These are phyloP conservation scores for Colletotrichum horii DNA, from an alignment of 2,329 filamentous ascomycete species.

Conservation along the genomic window DNA sequence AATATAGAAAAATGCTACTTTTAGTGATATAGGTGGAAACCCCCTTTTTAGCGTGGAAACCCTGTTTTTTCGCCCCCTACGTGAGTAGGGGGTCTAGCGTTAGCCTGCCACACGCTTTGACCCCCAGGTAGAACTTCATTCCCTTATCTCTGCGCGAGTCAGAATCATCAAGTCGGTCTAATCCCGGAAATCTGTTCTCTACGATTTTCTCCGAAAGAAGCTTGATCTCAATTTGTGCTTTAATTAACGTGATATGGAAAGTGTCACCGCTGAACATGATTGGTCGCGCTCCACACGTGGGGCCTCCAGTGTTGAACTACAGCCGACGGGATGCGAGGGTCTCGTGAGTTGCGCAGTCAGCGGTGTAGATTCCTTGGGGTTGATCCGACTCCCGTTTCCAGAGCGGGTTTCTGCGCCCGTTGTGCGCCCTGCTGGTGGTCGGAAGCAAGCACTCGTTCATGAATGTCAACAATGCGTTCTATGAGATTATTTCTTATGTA, in stretches of 20 bases:
- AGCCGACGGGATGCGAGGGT: not conserved
- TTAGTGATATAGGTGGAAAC: too few species aligned
- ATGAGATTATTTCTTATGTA: too few species aligned
- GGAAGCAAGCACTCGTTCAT: too few species aligned
- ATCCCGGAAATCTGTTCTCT: not conserved
- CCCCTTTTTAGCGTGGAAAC: too few species aligned
- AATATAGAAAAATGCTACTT: too few species aligned
- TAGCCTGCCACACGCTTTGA: too few species aligned
- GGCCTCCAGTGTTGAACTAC: not conserved
- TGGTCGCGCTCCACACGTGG: not conserved
- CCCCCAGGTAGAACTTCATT: too few species aligned
- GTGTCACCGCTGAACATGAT: not conserved
- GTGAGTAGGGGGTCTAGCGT: too few species aligned
- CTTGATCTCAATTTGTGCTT: not conserved
- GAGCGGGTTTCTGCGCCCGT: too few species aligned
- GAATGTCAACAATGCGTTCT: too few species aligned
- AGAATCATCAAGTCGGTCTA: not conserved
- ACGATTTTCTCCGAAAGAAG: not conserved
- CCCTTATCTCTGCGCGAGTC: not conserved
- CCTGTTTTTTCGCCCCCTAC: too few species aligned
- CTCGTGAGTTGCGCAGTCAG: not conserved
- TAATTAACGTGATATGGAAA: not conserved
- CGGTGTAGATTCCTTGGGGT: not conserved
- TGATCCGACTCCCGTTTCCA: accelerated
- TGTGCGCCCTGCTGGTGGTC: too few species aligned